phyloP scores from a whole-genome alignment of 768 basidiomycete genomes.

The Amanita rimosa region DNA sequence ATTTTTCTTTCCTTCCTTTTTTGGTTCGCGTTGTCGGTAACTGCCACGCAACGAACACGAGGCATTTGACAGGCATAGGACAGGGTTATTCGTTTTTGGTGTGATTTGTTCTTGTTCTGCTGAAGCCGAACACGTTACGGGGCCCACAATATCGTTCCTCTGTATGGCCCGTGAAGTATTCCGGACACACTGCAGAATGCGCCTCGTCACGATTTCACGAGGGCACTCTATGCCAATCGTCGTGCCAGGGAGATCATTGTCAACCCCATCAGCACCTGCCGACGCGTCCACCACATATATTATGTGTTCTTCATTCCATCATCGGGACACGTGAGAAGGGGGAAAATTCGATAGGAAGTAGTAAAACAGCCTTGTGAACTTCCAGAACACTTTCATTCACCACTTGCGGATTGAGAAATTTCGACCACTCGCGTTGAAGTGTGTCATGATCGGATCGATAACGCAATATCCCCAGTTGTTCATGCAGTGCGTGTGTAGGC shows the following conservation, averaged over 20 bases:
- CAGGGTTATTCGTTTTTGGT: background rate
- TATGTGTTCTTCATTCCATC: too few relatives aligned
- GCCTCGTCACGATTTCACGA: background rate
- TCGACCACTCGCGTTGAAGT: background rate
- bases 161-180: background rate
- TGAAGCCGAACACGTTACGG: background rate
- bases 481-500: background rate
- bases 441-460: background rate
- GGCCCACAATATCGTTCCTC: background rate
- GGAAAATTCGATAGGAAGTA: too few relatives aligned
- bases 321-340: too few relatives aligned
- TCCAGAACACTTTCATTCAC: background rate
- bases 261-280: too few relatives aligned
- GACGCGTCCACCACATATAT: too few relatives aligned
- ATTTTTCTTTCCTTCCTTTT: background rate
- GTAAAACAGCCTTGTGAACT: background rate
- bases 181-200: background rate
- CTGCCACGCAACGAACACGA: background rate
- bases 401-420: background rate
- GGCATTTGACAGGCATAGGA: background rate
- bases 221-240: too few relatives aligned
- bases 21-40: background rate
- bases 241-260: too few relatives aligned
- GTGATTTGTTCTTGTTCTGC: background rate
- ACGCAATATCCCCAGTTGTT: background rate